phyloP scores from a whole-genome alignment of 2,329 filamentous ascomycete genomes.

The Colletotrichum camelliae region DNA sequence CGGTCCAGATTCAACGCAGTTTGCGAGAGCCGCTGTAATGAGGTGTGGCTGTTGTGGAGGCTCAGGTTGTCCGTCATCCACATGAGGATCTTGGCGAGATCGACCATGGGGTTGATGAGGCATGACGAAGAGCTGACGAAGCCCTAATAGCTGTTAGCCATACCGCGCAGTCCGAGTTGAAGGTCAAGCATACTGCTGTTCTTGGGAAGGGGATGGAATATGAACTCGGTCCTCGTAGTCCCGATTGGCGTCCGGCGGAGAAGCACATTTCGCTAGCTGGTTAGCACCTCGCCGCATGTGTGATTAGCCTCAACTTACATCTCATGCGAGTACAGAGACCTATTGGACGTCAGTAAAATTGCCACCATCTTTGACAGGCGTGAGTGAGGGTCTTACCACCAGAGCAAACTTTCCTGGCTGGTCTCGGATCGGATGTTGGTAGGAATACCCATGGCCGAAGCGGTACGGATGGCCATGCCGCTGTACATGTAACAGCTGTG shows the following conservation, averaged over 20 bases:
- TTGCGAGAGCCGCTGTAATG: constrained; percentile 9
- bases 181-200: background rate
- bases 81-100: constrained; percentile 17
- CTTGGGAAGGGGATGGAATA: constrained; percentile 16
- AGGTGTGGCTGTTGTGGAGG: constrained; percentile 9
- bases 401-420: constrained; percentile 19
- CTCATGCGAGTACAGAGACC: constrained; percentile 23
- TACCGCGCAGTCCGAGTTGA: accelerated
- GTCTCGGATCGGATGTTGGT: constrained; percentile 21
- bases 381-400: constrained; percentile 15
- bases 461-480: constrained; percentile 37
- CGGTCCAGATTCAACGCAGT: constrained; percentile 3
- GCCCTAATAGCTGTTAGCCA: background rate
- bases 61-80: constrained; percentile 20
- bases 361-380: background rate
- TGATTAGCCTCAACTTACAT: background rate
- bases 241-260: constrained; percentile 15
- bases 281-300: background rate
- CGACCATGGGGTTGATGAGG: constrained; percentile 19
- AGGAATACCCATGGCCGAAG: constrained; percentile 35
- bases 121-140: constrained; percentile 12
- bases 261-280: constrained; percentile 13
- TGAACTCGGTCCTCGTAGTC: background rate
- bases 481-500: constrained; percentile 40
- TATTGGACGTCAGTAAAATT: background rate